Percentiles rank a stretch among this genome's conserved stretches.
These are phyloP conservation scores for Calonectria hawksworthii DNA, from an alignment of 2,329 filamentous ascomycete species.

Conservation along the genomic window DNA sequence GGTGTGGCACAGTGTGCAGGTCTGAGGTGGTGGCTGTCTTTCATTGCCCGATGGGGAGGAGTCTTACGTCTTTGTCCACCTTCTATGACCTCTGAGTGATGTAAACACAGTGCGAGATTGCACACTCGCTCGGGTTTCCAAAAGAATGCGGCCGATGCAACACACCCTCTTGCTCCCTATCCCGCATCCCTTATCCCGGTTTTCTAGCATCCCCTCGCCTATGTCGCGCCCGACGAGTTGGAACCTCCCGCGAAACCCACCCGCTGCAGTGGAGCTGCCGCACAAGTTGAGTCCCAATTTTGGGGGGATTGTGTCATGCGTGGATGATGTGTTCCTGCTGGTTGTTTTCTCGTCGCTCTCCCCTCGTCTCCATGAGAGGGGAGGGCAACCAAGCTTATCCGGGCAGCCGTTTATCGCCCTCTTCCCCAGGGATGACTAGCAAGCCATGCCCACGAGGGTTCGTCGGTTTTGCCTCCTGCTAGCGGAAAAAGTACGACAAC, in stretches of 20 bases:
- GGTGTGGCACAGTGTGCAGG: neutral
- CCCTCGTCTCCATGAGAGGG: neutral
- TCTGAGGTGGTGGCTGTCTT: neutral
- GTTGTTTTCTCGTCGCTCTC: slow-evolving; percentile 1
- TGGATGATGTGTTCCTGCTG: neutral
- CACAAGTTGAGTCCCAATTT: neutral
- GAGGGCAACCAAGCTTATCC: slow-evolving; percentile 9
- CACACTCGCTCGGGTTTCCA: slow-evolving; percentile 5
- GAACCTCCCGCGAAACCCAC: slow-evolving; percentile 28
- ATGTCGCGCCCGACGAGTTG: slow-evolving; percentile 26
- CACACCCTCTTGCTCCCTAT: slow-evolving; percentile 7
- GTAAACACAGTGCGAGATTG: slow-evolving; percentile 2
- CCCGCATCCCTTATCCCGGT: slow-evolving; percentile 26
- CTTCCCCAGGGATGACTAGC: neutral
- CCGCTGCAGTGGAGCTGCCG: slow-evolving; percentile 11
- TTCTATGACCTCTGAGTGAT: neutral
- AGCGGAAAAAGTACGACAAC: slow-evolving; percentile 8
- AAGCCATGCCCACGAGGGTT: slow-evolving; percentile 12
- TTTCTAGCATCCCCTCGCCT: slow-evolving; percentile 28
- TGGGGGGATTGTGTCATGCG: neutral
- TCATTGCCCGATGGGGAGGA: neutral
- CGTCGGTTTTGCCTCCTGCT: slow-evolving; percentile 5
- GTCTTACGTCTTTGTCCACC: neutral
- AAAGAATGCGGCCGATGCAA: neutral
- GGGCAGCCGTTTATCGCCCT: neutral